These are phyloP conservation scores for Maudiozyma bulderi DNA, from an alignment of 805 yeast species.

Conservation along the genomic window DNA sequence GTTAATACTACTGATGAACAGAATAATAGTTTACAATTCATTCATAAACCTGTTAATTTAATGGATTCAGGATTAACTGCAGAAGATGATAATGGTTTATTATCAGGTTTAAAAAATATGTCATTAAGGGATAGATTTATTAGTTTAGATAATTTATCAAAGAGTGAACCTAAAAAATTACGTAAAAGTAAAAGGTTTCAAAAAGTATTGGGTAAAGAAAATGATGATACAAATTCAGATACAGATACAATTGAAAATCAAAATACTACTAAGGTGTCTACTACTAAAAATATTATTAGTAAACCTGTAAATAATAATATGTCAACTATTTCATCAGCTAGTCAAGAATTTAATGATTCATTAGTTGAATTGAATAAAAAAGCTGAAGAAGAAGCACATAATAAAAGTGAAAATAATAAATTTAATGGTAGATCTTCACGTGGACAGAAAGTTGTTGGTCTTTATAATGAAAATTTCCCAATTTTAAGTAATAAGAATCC, in stretches of 20 bases:
- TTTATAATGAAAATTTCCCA: conserved; percentile 23
- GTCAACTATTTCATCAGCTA: not conserved
- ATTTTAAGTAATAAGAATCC: conserved; percentile 23
- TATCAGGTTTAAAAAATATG: conserved; percentile 5
- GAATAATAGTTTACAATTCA: conserved; percentile 22
- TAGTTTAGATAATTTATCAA: not conserved
- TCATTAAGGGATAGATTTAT: not conserved
- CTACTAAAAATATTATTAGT: not conserved
- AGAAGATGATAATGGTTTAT: conserved; percentile 6
- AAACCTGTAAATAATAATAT: not conserved
- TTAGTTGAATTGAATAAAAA: not conserved
- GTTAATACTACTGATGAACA: conserved; percentile 36
- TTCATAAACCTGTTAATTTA: conserved; percentile 12
- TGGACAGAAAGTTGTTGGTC: conserved; percentile 13
- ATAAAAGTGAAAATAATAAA: not conserved
- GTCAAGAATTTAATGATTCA: not conserved
- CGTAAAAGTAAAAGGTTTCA: conserved; percentile 12
- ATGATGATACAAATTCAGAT: not conserved
- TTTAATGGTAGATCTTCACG: not conserved
- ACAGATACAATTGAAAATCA: not conserved
- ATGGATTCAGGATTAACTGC: conserved; percentile 3
- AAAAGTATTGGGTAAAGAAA: conserved; percentile 2
- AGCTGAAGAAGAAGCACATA: not conserved
- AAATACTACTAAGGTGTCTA: not conserved
- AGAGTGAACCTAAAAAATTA: conserved; percentile 1